Base-by-base conservation (phyloP, 768 basidiomycete genomes). In the Auricularia auricula-judae region DNA sequence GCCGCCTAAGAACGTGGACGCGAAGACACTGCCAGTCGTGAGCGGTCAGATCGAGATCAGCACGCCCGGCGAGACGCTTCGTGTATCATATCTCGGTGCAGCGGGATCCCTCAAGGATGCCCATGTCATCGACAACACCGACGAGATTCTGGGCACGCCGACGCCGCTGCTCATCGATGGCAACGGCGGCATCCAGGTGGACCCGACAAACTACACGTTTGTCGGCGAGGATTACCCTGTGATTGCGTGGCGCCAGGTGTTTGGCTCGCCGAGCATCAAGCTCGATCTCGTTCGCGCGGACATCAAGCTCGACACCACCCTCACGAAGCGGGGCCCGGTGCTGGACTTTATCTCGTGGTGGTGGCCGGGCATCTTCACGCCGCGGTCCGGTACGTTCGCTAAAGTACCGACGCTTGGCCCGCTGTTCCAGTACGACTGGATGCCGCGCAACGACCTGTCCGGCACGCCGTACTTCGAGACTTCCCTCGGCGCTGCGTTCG, bases 101-200 rank as follows among this genome's bases (percentile, higher is more conserved):
- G 75, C 72, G 0, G 76, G 73, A 0, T 65, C 74, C 23, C 73
- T 84, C 66, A 79, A 77, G 68, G 73, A 82, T 65, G 78, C 79
- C 66, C 77, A 78, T 35, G 78, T 84, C 44, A 69, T 86, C 58
- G 85, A 86, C 69, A 76, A 79, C 71, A 82, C 81, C 1, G 75
- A 80, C 60, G 65, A 65, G 11, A 78, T 78, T 74, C 80, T 84
- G 65, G 80, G 81, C n/a, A 68, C 77, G 3, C 65, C 71, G 23
- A 68, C 81, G 1, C 83, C 84, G 2, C 73, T 75, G 3, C 59
- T 84, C 56, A 68, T 81, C 23, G 76, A 81, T 67, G 66, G 76
- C n/a, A 59, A 64, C 29, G 81, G 80, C 8, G 71, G 79, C 65
- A 68, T 79, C 54, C 78, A 82, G 67, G 67, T 64, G 1, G 73